Percentiles rank a stretch among this genome's conserved stretches.
Conservation (phyloP, 345 rosid species). For the Lumnitzera littorea region DNA sequence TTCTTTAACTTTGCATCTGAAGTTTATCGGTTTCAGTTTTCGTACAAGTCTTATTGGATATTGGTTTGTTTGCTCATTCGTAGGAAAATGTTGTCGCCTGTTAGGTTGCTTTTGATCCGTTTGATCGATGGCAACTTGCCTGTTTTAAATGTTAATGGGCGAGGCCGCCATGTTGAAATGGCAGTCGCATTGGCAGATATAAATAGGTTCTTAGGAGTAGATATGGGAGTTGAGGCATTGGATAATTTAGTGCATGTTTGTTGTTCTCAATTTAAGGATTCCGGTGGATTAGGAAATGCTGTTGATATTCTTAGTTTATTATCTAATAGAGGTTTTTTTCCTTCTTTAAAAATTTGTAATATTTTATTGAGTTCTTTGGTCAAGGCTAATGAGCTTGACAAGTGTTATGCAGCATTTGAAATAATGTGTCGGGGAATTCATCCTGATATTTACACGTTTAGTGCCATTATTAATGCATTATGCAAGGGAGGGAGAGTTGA, state of each 20-base stretch:
- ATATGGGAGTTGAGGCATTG: conserved; percentile 20
- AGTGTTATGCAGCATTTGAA: conserved; percentile 44
- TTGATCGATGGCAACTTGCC: conserved; percentile 55
- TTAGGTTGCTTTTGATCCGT: conserved; percentile 50
- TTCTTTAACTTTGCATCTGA: conserved; percentile 58
- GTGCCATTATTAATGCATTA: conserved; percentile 50
- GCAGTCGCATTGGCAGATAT: conserved; percentile 39
- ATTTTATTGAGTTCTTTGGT: conserved; percentile 53
- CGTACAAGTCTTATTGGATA: conserved; percentile 57
- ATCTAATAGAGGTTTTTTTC: conserved; percentile 43
- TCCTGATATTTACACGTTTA: conserved; percentile 66
- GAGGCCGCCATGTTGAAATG: conserved; percentile 29
- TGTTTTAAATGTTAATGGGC: conserved; percentile 14
- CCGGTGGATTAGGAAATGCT: conserved; percentile 35
- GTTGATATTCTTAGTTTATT: conserved; percentile 40
- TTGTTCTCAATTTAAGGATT: conserved; percentile 48
- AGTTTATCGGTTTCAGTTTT: conserved; percentile 49
- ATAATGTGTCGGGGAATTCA: conserved; percentile 32
- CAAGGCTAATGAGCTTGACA: conserved; percentile 46
- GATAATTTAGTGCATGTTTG: conserved; percentile 62
- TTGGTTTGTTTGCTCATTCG: conserved; percentile 48
- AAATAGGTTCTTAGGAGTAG: conserved; percentile 20
- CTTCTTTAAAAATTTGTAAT: conserved; percentile 55
- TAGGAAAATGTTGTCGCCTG: conserved; percentile 37
- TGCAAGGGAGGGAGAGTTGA: conserved; percentile 53